Conservation (phyloP, 176 grass and related monocot genomes). For the Oryza meyeriana region DNA sequence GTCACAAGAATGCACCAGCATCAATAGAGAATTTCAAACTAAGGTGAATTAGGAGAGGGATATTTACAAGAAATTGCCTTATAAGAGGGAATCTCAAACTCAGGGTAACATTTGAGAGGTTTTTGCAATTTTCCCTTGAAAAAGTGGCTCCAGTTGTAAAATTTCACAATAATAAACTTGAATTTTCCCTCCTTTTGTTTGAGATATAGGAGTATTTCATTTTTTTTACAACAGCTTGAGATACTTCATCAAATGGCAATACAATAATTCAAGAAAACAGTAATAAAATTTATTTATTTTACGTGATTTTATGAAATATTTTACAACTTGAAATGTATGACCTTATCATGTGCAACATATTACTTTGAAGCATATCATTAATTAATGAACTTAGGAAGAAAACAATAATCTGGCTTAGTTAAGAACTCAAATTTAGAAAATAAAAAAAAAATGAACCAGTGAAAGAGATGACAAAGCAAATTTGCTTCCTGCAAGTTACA, state of each 20-base stretch:
- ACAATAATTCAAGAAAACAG: background rate
- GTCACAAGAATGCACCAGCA: too few species aligned
- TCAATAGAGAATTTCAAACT: too few species aligned
- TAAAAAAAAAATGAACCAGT: background rate
- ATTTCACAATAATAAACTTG: too few species aligned
- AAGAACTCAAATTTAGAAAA: background rate
- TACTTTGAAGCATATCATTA: background rate
- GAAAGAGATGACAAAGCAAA: background rate
- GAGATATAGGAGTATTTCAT: too few species aligned
- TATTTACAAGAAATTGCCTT: too few species aligned
- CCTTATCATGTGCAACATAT: background rate
- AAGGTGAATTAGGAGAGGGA: too few species aligned
- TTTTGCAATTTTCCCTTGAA: too few species aligned
- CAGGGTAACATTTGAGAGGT: too few species aligned
- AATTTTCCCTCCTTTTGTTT: too few species aligned
- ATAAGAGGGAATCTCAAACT: too few species aligned
- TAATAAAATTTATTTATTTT: background rate
- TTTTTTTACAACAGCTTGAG: too few species aligned
- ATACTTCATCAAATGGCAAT: background rate
- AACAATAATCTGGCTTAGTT: background rate
- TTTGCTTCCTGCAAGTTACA: background rate
- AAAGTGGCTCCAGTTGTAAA: too few species aligned
- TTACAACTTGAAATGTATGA: background rate
- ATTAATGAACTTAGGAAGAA: background rate
- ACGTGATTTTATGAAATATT: background rate